Conservation (phyloP, 73 alveolate species). For the Tetrahymena borealis region DNA sequence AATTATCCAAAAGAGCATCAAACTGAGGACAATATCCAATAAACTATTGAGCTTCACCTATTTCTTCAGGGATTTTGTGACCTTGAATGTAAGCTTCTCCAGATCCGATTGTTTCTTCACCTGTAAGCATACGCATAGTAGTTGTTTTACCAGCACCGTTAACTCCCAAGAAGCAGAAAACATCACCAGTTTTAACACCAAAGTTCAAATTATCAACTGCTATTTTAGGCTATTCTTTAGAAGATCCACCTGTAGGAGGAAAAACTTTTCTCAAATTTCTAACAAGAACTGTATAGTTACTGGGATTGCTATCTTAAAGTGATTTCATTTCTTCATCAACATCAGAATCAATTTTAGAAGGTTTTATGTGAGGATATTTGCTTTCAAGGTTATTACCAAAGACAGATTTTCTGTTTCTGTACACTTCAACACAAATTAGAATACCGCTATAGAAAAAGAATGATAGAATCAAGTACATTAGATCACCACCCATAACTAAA, state of each 20-base stretch:
- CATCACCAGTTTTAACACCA: slow-evolving; percentile 58
- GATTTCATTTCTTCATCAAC: slow-evolving; percentile 37
- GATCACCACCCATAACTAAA: slow-evolving; percentile 34
- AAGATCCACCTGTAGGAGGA: slow-evolving; percentile 8
- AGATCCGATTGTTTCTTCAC: slow-evolving; percentile 21
- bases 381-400: slow-evolving; percentile 1
- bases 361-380: slow-evolving; percentile 9
- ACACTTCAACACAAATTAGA: slow-evolving; percentile 23
- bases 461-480: slow-evolving; percentile 14
- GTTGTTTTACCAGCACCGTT: slow-evolving; percentile 62
- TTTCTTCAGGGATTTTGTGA: neutral
- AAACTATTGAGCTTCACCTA: neutral
- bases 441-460: neutral
- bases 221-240: neutral
- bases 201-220: slow-evolving; percentile 25
- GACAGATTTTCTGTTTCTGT: slow-evolving; percentile 22
- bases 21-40: slow-evolving; percentile 45
- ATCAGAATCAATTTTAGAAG: slow-evolving; percentile 32
- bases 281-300: slow-evolving; percentile 46
- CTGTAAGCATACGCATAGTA: slow-evolving; percentile 18
- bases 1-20: slow-evolving; percentile 25
- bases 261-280: slow-evolving; percentile 56
- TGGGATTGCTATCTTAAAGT: slow-evolving; percentile 36
- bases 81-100: slow-evolving; percentile 45
- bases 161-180: slow-evolving; percentile 52